Evolutionary conservation across 805 yeast genomes (phyloP).

Genomic region (Candida pseudoglaebosa): DNA sequence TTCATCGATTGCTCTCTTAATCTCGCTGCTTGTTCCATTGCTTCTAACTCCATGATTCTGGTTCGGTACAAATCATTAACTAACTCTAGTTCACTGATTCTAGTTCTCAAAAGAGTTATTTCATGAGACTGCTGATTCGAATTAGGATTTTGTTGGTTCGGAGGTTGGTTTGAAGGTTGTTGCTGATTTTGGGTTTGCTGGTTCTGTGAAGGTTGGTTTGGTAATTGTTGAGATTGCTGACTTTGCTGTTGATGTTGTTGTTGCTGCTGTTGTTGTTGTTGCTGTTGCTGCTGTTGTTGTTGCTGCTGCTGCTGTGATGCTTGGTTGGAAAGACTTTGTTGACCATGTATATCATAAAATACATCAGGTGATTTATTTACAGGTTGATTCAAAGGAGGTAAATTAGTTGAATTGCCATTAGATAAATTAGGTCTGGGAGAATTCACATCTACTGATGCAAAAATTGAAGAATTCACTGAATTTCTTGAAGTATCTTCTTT

Average conservation of each 20-base stretch:
- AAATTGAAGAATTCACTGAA: constrained; percentile 21
- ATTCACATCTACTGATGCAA: constrained; percentile 28
- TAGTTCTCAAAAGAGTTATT: constrained; percentile 52
- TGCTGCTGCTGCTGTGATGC: constrained; percentile 6
- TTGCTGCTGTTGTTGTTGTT: constrained; percentile 8
- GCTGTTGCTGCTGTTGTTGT: constrained; percentile 2
- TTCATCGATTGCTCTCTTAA: constrained; percentile 46
- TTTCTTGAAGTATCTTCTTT: constrained; percentile 13
- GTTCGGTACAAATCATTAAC: constrained; percentile 86
- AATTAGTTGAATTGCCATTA: background rate
- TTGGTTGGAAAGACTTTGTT: constrained; percentile 8
- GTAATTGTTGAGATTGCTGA: constrained; percentile 9
- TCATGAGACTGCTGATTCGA: constrained; percentile 21
- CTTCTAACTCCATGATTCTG: constrained; percentile 79
- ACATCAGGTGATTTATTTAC: constrained; percentile 1
- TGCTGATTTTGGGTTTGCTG: constrained; percentile 11
- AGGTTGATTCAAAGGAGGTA: constrained; percentile 6
- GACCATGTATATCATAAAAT: constrained; percentile 1
- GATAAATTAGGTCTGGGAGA: background rate
- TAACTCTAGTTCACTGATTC: constrained; percentile 83
- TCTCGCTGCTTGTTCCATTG: constrained; percentile 53
- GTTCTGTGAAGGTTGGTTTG: constrained; percentile 10
- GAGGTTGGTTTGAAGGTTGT: constrained; percentile 5
- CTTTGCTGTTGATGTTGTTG: constrained; percentile 9
- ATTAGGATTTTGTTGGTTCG: constrained; percentile 2